phyloP scores from a whole-genome alignment of 805 yeast genomes.

The Saturnispora mendoncae region DNA sequence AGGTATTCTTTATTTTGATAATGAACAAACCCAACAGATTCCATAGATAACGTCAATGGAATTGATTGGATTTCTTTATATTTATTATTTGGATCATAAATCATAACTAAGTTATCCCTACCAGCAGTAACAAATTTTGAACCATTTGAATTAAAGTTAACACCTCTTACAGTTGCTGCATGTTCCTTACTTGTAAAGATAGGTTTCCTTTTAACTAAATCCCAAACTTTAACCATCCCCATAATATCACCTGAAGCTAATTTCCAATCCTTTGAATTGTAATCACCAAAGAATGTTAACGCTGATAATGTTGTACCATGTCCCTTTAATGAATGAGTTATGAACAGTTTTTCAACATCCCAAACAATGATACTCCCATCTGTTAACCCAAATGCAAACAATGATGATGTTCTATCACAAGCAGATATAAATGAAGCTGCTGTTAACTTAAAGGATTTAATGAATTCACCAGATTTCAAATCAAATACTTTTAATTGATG shows the following conservation, averaged over 20 bases:
- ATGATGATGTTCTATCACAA: constrained; percentile 71
- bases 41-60: constrained; percentile 66
- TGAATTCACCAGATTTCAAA: constrained; percentile 32
- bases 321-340: constrained; percentile 86
- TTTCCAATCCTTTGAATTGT: constrained; percentile 64
- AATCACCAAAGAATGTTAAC: constrained; percentile 61
- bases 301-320: constrained; percentile 87
- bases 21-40: constrained; percentile 52
- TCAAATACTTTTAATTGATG: constrained; percentile 67
- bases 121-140: constrained; percentile 69
- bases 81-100: constrained; percentile 42
- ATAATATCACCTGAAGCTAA: constrained; percentile 63
- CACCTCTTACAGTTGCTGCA: constrained; percentile 75
- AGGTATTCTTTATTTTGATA: constrained; percentile 30
- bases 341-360: constrained; percentile 81
- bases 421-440: constrained; percentile 78
- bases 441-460: constrained; percentile 49
- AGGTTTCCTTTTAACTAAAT: constrained; percentile 66
- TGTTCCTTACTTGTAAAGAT: constrained; percentile 61
- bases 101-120: constrained; percentile 68
- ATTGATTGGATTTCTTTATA: constrained; percentile 55
- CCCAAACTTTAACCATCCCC: constrained; percentile 51
- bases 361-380: constrained; percentile 89
- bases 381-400: constrained; percentile 89
- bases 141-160: constrained; percentile 52